Evolutionary conservation across 169 alveolate genomes (phyloP), one percentile per base, ranked within the genome.

Genomic region (Plasmodium chabaudi): DNA sequence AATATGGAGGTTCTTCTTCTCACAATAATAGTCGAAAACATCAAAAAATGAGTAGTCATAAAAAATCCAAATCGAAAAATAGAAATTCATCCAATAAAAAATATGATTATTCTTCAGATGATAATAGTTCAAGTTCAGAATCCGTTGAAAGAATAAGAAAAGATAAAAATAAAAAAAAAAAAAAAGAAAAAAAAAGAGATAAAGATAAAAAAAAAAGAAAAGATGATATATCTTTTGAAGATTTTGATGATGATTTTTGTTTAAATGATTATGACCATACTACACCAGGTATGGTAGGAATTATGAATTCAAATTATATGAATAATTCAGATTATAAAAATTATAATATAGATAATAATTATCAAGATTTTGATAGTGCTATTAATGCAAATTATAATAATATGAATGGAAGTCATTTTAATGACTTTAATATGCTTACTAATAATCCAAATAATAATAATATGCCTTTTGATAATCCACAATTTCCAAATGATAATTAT

Each of bases 281-380:
- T 13, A 86, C 91, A 13, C 91, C 91, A 21, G 91, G 91, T 17
- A 86, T 86, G 91, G 71, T 70, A 46, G 91, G 91, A 69, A 70
- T 86, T 59, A 86, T 86, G 91, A 69, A 86, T 68, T 86, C 91
- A 12, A 70, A 86, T 86, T 56, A 86, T 56, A 70, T 70, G 63
- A 86, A 61, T 56, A 84, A 9, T 56, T 49, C 79, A 49, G 89
- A 79, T 49, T 79, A 49, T 53, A 84, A 55, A 53, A 84, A 61
- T 27, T 51, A 53, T 64, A 72, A 56, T 15, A 9, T 82, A 12
- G 90, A 82, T 70, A 86, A 9, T 44, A 67, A 61, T 70, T 86
- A 69, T 65, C 71, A 68, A 23, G 87, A 86, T 63, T 86, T 86
- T 60, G 91, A 86, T 70, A 46, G 56, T 5, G 68, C 10, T 47